Base-by-base conservation (phyloP, 768 basidiomycete species). In the Tubosaeta brunneosetosa region DNA sequence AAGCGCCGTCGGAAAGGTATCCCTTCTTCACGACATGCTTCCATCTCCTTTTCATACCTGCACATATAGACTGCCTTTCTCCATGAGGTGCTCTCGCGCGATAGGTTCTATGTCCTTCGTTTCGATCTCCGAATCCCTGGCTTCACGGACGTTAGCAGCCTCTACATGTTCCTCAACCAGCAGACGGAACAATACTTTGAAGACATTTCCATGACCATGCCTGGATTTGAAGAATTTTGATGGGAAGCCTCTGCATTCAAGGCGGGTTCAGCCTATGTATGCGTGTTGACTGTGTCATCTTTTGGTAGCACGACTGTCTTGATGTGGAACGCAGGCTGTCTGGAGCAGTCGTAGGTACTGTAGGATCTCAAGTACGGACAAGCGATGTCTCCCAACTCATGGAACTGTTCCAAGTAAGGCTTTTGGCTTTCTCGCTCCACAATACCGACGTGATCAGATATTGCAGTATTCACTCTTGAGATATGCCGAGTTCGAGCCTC, bases 131-230 rank as follows among this genome's bases (percentile, higher is more conserved):
- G 89, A 5, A 89, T 91, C 45, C 81, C 90, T 3, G 89, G 88
- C 0, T 92, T 92, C 61, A 88, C 88, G 3, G 90, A 91, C 62
- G 74, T 92, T 10, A 71, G 80, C 1, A 91, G 89, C 60, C 73
- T 92, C 32, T 91, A 92, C 61, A 77, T 74, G 66, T 85, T 87
- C 49, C 75, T 93, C 10, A 86, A 85, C 57, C 79, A 81, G 40
- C 88, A 90, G 65, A 88, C 91, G 83, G 87, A 91, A 58, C 79
- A 80, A 31, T 92, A 85, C 62, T 92, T 91, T 53, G 82, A 83
- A 59, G 76, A 76, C 43, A 77, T 92, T 16, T 77, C 83, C 1
- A 74, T 72, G 13, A 71, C 71, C 44, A 72, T 79, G 64, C 76
- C 77, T 17, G 89, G 90, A 0, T 85, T 84, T 54, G 79, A 84